Base-by-base conservation (phyloP, 768 basidiomycete species). In the Mycena sanguinolenta region DNA sequence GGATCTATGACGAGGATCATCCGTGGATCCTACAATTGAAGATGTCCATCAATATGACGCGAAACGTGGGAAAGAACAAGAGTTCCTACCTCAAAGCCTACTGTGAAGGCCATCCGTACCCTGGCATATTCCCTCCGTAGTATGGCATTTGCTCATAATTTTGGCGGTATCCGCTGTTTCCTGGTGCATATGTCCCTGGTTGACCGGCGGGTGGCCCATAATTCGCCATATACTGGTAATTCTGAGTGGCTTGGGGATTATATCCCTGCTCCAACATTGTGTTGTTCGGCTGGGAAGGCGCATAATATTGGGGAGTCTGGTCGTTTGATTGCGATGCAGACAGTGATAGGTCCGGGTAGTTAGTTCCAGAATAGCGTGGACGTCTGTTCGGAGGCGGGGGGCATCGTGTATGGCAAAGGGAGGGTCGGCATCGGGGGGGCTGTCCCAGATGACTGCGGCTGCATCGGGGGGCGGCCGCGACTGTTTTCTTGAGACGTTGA, bases 331-430 rank as follows among this genome's bases (percentile, higher is more conserved):
- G 32, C 2, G n/a, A 21, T 14, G 10, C 34, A 12, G 36, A 30
- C 14, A 58, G 34, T 21, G 59, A 60, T 13, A 58, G 30, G n/a
- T 65, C 63, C 3, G 63, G 55, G 12, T 55, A 57, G 25, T 27
- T 28, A 4, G 16, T 16, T 9, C 54, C 54, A 1, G 63, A 57
- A 34, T 57, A 65, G 13, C 63, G 54, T 2, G 63, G 63, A 23
- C 42, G 54, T 9, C 30, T 21, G 30, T 55, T 21, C 1, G 3
- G 28, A 1, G 63, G 54, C 10, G 63, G 63, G 7, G 63, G 54
- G n/a, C 5, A 28, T 42, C 1, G 63, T 65, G 54, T 65, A 65
- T 10, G 63, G 63, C 4, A 65, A 23, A 3, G 53, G 63, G 1
- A 54, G 63, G 13, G 44, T 2, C 9, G 44, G n/a, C 30, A 21